phyloP scores from a whole-genome alignment of 2,329 filamentous ascomycete genomes.

The Neofusicoccum sp. region DNA sequence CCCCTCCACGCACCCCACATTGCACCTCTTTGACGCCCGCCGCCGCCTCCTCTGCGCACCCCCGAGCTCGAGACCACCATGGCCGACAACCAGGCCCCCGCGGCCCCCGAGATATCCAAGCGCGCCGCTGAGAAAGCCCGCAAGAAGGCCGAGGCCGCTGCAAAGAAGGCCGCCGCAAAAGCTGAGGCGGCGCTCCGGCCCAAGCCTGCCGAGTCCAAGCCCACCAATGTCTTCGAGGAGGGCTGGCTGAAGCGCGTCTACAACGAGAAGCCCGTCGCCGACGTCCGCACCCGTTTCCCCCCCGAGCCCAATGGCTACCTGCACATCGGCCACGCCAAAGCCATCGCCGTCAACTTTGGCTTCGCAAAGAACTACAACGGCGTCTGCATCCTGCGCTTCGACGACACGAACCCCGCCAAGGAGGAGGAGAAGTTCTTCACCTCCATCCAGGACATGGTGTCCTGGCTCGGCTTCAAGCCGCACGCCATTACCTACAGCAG shows the following conservation, averaged over 20 bases:
- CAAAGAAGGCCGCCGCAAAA: slow-evolving; percentile 42
- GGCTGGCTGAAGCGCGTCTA: slow-evolving; percentile 52
- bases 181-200: slow-evolving; percentile 42
- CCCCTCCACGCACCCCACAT: slow-evolving; percentile 8
- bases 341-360: slow-evolving; percentile 94
- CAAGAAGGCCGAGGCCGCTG: slow-evolving; percentile 48
- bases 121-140: slow-evolving; percentile 49
- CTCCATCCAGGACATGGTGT: slow-evolving; percentile 83
- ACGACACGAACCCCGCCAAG: slow-evolving; percentile 92
- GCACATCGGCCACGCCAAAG: slow-evolving; percentile 92
- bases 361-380: slow-evolving; percentile 85
- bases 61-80: not conserved
- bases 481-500: slow-evolving; percentile 79
- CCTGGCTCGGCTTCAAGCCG: slow-evolving; percentile 84
- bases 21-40: not conserved
- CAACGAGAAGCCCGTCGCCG: slow-evolving; percentile 47
- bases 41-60: not conserved
- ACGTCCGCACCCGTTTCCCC: slow-evolving; percentile 51
- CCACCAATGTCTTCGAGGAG: slow-evolving; percentile 45
- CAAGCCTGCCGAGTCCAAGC: slow-evolving; percentile 33
- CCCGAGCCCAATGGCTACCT: slow-evolving; percentile 83
- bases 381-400: slow-evolving; percentile 73
- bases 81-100: slow-evolving; percentile 7
- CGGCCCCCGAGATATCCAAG: slow-evolving; percentile 37
- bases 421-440: slow-evolving; percentile 88